A percentile compares a stretch with the other conserved stretches of the same genome.
phyloP scores from a whole-genome alignment of 768 basidiomycete species.

The Leccinum arenicola region DNA sequence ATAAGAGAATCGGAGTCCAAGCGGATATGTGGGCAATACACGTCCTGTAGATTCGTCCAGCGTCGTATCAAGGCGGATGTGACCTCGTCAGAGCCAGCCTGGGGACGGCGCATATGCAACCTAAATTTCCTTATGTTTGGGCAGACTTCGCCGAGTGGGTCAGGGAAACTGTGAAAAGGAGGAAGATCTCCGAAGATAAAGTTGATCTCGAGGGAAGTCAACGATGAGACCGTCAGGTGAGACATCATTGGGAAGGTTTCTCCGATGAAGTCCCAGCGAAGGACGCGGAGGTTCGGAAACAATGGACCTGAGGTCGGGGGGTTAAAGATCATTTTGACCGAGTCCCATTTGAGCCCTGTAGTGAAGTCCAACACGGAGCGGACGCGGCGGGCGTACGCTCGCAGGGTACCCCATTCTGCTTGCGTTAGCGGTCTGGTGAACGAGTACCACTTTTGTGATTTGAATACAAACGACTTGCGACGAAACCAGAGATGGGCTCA shows the following conservation, averaged over 20 bases:
- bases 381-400: conserved; percentile 7
- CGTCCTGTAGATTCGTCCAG: conserved; percentile 16
- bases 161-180: conserved; percentile 16
- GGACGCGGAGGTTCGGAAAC: conserved; percentile 19
- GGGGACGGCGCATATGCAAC: conserved; percentile 15
- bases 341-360: conserved; percentile 12
- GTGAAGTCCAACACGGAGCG: conserved; percentile 8
- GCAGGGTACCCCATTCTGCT: conserved; percentile 4
- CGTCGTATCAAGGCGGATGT: conserved; percentile 13
- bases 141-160: conserved; percentile 15
- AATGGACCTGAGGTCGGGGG: conserved; percentile 15
- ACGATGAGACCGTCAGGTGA: conserved; percentile 11
- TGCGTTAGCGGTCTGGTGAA: conserved; percentile 3
- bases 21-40: conserved; percentile 13
- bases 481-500: not conserved
- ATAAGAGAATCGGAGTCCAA: conserved; percentile 13
- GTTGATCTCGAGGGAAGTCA: conserved; percentile 21
- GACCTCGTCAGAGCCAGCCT: conserved; percentile 7
- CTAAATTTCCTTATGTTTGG: conserved; percentile 10
- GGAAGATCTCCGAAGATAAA: conserved; percentile 19
- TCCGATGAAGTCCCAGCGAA: conserved; percentile 20
- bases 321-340: conserved; percentile 14
- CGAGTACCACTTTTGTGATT: conserved; percentile 5
- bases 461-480: not conserved
- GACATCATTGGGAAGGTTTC: conserved; percentile 15